Percentiles rank a stretch among this genome's conserved stretches.
Conservation (phyloP, 2,329 filamentous ascomycete genomes). For the Mariannaea sp. region DNA sequence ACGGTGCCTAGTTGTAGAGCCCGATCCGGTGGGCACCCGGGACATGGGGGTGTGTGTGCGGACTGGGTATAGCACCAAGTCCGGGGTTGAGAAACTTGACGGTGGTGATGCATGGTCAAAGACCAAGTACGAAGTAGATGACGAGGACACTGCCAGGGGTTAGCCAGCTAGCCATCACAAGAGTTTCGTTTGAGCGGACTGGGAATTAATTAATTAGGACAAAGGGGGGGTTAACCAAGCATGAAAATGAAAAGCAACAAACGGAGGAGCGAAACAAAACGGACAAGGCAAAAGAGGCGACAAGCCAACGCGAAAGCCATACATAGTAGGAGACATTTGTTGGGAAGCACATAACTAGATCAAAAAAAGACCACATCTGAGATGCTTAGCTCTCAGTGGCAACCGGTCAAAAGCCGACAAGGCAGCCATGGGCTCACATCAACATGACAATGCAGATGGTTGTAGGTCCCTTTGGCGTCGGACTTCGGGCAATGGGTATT, state of each 20-base stretch:
- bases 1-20: not conserved
- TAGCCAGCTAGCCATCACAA: not conserved
- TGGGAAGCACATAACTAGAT: too few relatives aligned
- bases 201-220: not conserved
- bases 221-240: not conserved
- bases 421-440: conserved; percentile 15
- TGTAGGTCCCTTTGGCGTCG: too few relatives aligned
- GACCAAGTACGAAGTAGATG: not conserved
- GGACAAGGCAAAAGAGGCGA: not conserved
- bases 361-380: not conserved
- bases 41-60: not conserved
- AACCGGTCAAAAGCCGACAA: conserved; percentile 8
- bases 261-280: not conserved
- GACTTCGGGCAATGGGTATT: conserved; percentile 8
- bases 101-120: not conserved
- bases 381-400: not conserved
- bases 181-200: not conserved
- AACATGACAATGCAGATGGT: not conserved
- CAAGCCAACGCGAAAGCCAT: not conserved
- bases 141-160: conserved; percentile 1
- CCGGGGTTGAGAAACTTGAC: not conserved
- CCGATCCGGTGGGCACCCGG: conserved; percentile 3
- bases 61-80: too few relatives aligned
- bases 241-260: not conserved
- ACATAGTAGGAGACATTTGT: too few relatives aligned